Base-by-base conservation (phyloP, 83 land plant species). In the Larix sibirica region DNA sequence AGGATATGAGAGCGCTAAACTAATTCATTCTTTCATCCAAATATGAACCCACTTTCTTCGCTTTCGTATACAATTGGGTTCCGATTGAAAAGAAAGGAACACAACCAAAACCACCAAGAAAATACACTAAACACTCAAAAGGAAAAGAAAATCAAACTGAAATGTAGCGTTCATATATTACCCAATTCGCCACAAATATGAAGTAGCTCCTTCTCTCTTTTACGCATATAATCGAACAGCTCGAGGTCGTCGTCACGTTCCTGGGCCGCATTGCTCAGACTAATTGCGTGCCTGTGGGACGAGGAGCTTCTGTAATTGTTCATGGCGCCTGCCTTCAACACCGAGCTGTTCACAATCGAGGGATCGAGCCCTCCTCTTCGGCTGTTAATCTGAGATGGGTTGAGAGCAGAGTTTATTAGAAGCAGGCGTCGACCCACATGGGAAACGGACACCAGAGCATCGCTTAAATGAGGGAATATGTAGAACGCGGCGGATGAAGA, bases 161-260 rank as follows among this genome's bases (percentile, higher is more conserved):
- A 2, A 40, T 40, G 8, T 17, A 18, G 17, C n/a, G 75, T 40
- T 23, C 20, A 42, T 47, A 71, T 71, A 71, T 47, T 47, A 44
- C 54, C 76, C 40, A 71, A 71, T 71, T 71, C 76, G 3, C 40
- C 76, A 71, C 54, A 42, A 14, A 71, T 23, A 54, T 21, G 76
- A 42, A 71, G 54, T 6, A 71, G 76, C 12, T 40, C 21, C 13
- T 40, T 13, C 13, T 38, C 76, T 71, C 76, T 44, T 20, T 71
- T 71, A 38, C 23, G 76, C n/a, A 71, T 71, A n/a, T 40, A 44
- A 40, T 71, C 24, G 13, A 71, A 71, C 50, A 71, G 76, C 0
- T 44, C 13, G 20, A 71, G 76, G 38, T 71, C 76, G 42, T 71
- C 76, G 38, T 38, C 76, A 18, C 54, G 44, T 20, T 71, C 47